Evolutionary conservation across 2,329 filamentous ascomycete species (phyloP), one percentile per base, ranked within the genome.

Genomic region (Alternaria angustiovoidea): DNA sequence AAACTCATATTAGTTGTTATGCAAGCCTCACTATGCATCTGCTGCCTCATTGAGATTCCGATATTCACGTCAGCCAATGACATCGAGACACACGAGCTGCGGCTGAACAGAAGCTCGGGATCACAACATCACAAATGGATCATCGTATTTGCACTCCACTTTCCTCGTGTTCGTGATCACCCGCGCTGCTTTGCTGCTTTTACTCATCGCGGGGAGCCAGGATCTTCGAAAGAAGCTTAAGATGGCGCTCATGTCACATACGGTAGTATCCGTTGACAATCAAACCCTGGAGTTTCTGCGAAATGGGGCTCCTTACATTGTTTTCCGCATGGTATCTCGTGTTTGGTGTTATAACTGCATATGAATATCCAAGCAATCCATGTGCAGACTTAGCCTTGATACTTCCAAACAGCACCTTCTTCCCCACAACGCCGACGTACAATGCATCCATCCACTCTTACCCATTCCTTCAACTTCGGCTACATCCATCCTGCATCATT

Each of bases 401-500:
- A 24, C 63, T 72, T 6, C 59, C 62, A 20, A 59, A 66, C 26
- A 55, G 54, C 18, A 63, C 68, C 39, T 68, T 66, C 46, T 65
- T 56, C 39, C 63, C 70, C 7, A 61, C 67, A 18, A 63, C 58
- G 7, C 44, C 60, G 5, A 61, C 56, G 8, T 73, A 73, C 57
- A 72, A 73, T 28, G 59, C 65, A 16, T 67, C 68, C 3, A 70
- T 72, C 36, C 46, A 53, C 14, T 71, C 70, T 0, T 73, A 71
- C 26, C 66, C 68, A 7, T 73, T 70, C 43, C 51, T 66, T 16
- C 65, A 72, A 30, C 59, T 63, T 41, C 63, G 66, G 0, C 44
- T 71, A 5, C 58, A 59, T 7, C 70, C 70, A 11, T 65, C 53
- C 11, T 73, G 71, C n/a, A 62, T 74, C 1, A 38, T 72, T 9